Base-by-base conservation (phyloP, 345 rosid species). In the Clausena lansium region DNA sequence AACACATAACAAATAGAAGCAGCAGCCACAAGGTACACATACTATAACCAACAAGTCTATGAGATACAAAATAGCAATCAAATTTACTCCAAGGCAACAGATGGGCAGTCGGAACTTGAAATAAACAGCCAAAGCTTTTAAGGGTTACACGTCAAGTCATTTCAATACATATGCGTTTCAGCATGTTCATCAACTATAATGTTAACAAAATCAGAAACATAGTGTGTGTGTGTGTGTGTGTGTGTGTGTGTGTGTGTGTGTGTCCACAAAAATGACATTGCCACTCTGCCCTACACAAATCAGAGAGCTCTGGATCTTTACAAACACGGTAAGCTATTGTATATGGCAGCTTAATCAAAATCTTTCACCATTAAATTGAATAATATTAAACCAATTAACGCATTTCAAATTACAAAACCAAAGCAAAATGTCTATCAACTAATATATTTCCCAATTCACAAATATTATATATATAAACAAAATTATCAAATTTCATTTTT, bases 341-440 rank as follows among this genome's bases (percentile, higher is more conserved):
- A 58, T 55, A 35, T 9, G 63, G 41, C 47, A 19, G 57, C 22
- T 30, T 63, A 20, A 14, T 62, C 36, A 62, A 36, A 32, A 45
- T 45, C 32, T 50, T 67, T 24, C 25, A 11, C 28, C 19, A 19
- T 19, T 9, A 39, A 68, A 41, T 41, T 68, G 57, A 68, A 24
- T 41, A 25, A 41, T 24, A 41, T 13, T n/a, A 4, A 57, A 35
- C 22, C 1, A 33, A 55, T 11, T 45, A 35, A 57, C 19, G 61
- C 35, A 45, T 22, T 7, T 3, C 50, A 45, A 13, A 32, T 47
- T 19, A 11, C 73, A 17, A 25, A 69, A 69, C 9, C 47, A 20
- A 65, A 70, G 73, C 73, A 28, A 70, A 70, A 22, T 7, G 22
- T 9, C 73, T 28, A 70, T 70, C 25, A 50, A 70, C 14, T 17